Percentiles rank a stretch among this genome's conserved stretches.
These are phyloP conservation scores for Fraxinus baroniana DNA, from an alignment of 305 asterid species.

Conservation along the genomic window DNA sequence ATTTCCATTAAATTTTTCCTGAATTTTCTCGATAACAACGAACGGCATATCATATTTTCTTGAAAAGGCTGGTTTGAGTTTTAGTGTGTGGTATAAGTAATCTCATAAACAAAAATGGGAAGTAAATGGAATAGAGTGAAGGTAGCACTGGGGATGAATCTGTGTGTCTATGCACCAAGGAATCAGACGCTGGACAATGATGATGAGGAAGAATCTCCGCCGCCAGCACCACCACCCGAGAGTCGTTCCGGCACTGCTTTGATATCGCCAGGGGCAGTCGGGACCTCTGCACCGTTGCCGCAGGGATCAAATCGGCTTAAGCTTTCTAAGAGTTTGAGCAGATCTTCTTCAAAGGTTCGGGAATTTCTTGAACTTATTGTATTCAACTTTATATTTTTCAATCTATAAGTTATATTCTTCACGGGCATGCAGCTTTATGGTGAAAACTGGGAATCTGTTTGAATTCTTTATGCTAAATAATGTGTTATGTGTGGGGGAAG, in stretches of 20 bases:
- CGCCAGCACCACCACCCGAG: not conserved
- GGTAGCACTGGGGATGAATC: conserved; percentile 7
- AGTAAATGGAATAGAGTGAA: conserved; percentile 10
- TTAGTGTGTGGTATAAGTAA: not conserved
- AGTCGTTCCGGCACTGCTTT: not conserved
- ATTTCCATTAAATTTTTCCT: not conserved
- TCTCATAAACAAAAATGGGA: not conserved
- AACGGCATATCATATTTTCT: not conserved
- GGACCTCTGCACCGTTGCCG: not conserved
- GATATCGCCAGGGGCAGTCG: not conserved
- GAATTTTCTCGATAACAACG: not conserved
- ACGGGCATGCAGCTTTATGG: not conserved
- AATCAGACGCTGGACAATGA: not conserved
- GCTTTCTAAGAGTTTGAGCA: conserved; percentile 77
- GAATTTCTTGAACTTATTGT: conserved; percentile 13
- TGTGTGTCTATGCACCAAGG: conserved; percentile 2
- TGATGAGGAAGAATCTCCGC: not conserved
- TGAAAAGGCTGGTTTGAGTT: not conserved
- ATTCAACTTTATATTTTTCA: not conserved
- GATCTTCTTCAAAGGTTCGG: conserved; percentile 89
- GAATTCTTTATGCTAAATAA: not conserved
- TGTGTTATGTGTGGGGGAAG: not conserved
- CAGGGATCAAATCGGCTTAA: conserved; percentile 34
- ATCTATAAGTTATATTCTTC: not conserved
- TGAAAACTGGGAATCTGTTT: not conserved